These are phyloP conservation scores for Fusarium abutilonis DNA, from an alignment of 2,329 filamentous ascomycete species.

Conservation along the genomic window DNA sequence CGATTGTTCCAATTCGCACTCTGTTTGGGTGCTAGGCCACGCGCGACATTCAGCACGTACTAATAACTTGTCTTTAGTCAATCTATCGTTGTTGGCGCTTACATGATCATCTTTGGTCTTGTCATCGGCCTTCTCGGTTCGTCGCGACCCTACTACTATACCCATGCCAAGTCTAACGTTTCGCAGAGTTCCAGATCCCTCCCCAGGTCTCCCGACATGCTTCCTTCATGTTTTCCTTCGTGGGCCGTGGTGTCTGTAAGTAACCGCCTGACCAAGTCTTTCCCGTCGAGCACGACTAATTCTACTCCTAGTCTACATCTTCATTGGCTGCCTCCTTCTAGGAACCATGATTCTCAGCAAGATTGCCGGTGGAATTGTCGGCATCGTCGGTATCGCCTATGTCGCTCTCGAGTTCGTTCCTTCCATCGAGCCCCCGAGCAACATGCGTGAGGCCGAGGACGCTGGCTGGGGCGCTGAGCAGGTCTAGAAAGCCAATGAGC, in stretches of 20 bases:
- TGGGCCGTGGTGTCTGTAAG: slow-evolving; percentile 94
- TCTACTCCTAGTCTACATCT: slow-evolving; percentile 83
- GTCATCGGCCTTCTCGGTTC: slow-evolving; percentile 73
- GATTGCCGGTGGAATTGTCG: slow-evolving; percentile 81
- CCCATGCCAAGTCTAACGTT: slow-evolving; percentile 35
- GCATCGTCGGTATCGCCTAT: slow-evolving; percentile 81
- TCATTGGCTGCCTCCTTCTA: slow-evolving; percentile 87
- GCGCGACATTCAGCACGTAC: slow-evolving; percentile 3
- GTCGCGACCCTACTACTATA: slow-evolving; percentile 20
- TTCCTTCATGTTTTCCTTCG: slow-evolving; percentile 97
- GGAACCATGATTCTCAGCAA: slow-evolving; percentile 72
- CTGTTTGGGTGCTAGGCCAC: not conserved
- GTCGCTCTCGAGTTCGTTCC: slow-evolving; percentile 78
- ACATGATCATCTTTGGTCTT: slow-evolving; percentile 91
- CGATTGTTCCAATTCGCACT: slow-evolving; percentile 3
- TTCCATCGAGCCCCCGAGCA: slow-evolving; percentile 80
- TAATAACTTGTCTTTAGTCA: slow-evolving; percentile 39
- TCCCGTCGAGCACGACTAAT: not conserved
- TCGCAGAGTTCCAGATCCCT: slow-evolving; percentile 88
- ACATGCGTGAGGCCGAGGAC: slow-evolving; percentile 79
- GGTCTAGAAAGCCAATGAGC: slow-evolving; percentile 60
- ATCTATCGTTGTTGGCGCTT: slow-evolving; percentile 79
- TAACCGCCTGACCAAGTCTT: slow-evolving; percentile 38
- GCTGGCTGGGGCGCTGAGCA: slow-evolving; percentile 81
- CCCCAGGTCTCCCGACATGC: slow-evolving; percentile 93